A percentile compares a stretch with the other conserved stretches of the same genome.
Conservation (phyloP, 2,329 filamentous ascomycete species). For the Fusarium mangiferae region DNA sequence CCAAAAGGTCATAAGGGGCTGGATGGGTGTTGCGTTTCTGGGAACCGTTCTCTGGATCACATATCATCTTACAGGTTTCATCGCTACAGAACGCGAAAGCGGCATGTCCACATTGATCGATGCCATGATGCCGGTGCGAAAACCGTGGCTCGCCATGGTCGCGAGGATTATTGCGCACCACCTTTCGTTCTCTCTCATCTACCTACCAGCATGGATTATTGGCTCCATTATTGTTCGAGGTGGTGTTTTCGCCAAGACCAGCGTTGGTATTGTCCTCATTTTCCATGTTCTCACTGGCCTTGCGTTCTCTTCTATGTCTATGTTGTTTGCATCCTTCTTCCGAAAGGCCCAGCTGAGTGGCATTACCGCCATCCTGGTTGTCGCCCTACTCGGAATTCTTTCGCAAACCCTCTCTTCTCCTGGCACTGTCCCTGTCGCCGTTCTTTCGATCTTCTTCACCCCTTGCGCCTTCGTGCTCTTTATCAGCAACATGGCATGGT, state of each 20-base stretch:
- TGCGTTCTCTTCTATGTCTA: slow-evolving; percentile 80
- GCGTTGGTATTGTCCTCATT: slow-evolving; percentile 72
- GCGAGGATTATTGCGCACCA: slow-evolving; percentile 84
- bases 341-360: slow-evolving; percentile 88
- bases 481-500: slow-evolving; percentile 79
- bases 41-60: slow-evolving; percentile 82
- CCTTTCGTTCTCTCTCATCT: slow-evolving; percentile 81
- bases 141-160: slow-evolving; percentile 79
- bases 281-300: slow-evolving; percentile 82
- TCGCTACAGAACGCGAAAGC: slow-evolving; percentile 85
- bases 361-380: slow-evolving; percentile 78
- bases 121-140: slow-evolving; percentile 85
- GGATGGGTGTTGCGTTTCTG: slow-evolving; percentile 82
- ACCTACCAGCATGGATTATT: slow-evolving; percentile 84
- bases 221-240: slow-evolving; percentile 72
- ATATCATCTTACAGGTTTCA: slow-evolving; percentile 87
- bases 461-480: slow-evolving; percentile 92
- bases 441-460: slow-evolving; percentile 81
- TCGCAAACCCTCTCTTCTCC: slow-evolving; percentile 77
- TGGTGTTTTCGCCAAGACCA: slow-evolving; percentile 74
- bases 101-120: slow-evolving; percentile 91
- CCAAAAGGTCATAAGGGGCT: slow-evolving; percentile 76
- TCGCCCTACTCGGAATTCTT: slow-evolving; percentile 81
- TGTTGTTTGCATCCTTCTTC: slow-evolving; percentile 86
- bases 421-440: slow-evolving; percentile 70